Evolutionary conservation across 257 asterid genomes (phyloP).

Genomic region (Euphrasia confusa): DNA sequence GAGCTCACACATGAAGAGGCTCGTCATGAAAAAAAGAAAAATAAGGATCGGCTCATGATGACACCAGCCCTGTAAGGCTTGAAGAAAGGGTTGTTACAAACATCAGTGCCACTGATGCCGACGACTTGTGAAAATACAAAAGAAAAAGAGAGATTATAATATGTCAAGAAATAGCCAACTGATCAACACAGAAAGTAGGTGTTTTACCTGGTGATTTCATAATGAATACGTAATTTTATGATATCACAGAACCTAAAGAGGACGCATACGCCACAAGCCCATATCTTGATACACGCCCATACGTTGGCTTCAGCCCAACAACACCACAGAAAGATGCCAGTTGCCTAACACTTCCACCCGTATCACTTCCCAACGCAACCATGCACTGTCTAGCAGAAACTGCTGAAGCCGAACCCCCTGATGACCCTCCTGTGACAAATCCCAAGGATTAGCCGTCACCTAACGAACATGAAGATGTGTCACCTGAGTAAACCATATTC

Average conservation of each 20-base stretch:
- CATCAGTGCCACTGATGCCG: too few species aligned
- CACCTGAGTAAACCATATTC: conserved; percentile 69
- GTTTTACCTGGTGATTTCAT: too few species aligned
- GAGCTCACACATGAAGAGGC: too few species aligned
- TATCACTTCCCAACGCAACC: conserved; percentile 92
- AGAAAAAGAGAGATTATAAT: too few species aligned
- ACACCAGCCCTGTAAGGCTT: too few species aligned
- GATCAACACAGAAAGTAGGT: too few species aligned
- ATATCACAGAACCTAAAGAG: conserved; percentile 84
- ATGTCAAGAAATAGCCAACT: too few species aligned
- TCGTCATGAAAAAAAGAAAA: too few species aligned
- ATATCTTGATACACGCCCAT: conserved; percentile 96
- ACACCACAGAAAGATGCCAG: conserved; percentile 98
- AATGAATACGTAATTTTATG: too few species aligned
- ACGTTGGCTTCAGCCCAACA: conserved; percentile 93
- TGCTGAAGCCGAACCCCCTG: conserved; percentile 99
- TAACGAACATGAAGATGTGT: conserved; percentile 63
- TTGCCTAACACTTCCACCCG: conserved; percentile 98
- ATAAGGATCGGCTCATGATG: too few species aligned
- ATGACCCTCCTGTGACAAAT: conserved; percentile 87
- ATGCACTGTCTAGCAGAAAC: conserved; percentile 95
- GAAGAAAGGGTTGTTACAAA: too few species aligned
- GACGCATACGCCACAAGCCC: conserved; percentile 99
- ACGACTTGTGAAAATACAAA: too few species aligned
- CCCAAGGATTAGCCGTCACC: conserved; percentile 99